Evolutionary conservation across 176 grass and related monocot species (phyloP).

Genomic region (Musa troglodytarum): DNA sequence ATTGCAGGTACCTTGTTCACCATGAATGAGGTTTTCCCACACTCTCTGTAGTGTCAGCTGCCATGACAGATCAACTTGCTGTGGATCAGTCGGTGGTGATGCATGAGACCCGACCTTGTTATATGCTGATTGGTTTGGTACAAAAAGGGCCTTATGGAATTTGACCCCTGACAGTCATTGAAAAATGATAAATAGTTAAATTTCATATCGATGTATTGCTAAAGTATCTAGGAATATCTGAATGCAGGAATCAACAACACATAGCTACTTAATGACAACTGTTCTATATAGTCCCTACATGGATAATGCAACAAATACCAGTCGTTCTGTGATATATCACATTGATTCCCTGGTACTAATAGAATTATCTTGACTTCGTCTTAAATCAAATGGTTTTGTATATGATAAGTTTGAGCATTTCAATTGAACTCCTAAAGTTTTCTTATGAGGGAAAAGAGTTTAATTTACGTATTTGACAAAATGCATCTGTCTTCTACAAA

Average conservation of each 20-base stretch:
- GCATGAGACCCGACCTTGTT: conserved; percentile 72
- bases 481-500: too few relatives aligned
- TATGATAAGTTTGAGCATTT: too few relatives aligned
- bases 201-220: not conserved
- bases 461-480: not conserved
- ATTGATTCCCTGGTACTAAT: not conserved
- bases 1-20: conserved; percentile 38
- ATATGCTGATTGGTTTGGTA: conserved; percentile 85
- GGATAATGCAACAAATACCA: not conserved
- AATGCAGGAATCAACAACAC: too few relatives aligned
- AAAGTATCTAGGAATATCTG: not conserved
- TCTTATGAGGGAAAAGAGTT: not conserved
- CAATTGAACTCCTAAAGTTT: not conserved
- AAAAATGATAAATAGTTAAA: not conserved
- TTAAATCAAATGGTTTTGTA: too few relatives aligned
- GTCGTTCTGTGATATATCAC: not conserved
- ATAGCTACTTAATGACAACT: not conserved
- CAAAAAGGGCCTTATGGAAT: conserved; percentile 80
- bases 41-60: conserved; percentile 65
- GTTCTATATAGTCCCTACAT: not conserved
- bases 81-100: conserved; percentile 60
- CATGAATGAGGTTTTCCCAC: conserved; percentile 65
- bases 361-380: not conserved
- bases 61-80: conserved; percentile 85
- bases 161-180: conserved; percentile 34